Evolutionary conservation across 1,139 yeast genomes (phyloP).

Genomic region (Yamadazyma jaroonii): DNA sequence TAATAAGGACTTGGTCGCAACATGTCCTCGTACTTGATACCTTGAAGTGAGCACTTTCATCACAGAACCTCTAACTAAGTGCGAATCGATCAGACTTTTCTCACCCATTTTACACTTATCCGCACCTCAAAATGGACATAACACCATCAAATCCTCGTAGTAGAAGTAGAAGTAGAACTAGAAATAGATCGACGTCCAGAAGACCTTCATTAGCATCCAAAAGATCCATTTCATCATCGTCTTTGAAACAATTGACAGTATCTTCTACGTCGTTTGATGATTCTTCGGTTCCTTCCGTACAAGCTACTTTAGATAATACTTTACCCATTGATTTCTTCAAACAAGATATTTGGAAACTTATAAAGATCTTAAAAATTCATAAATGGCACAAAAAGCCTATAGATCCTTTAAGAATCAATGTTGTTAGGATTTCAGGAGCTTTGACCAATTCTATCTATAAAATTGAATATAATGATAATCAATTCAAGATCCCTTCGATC

Average conservation of each 20-base stretch:
- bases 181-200: conserved; percentile 35
- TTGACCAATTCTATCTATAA: conserved; percentile 87
- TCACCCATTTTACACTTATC: too few relatives aligned
- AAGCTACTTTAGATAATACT: conserved; percentile 58
- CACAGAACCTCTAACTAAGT: too few relatives aligned
- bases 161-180: conserved; percentile 24
- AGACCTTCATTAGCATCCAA: conserved; percentile 32
- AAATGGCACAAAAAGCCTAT: conserved; percentile 66
- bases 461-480: conserved; percentile 42
- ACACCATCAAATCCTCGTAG: conserved; percentile 16
- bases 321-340: conserved; percentile 83
- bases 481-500: conserved; percentile 40
- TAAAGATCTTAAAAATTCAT: conserved; percentile 63
- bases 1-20: too few relatives aligned
- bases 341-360: conserved; percentile 69
- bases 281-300: conserved; percentile 35
- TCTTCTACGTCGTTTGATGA: conserved; percentile 28
- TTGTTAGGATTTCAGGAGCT: conserved; percentile 79
- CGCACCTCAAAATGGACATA: conserved; percentile 25
- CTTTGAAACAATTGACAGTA: conserved; percentile 22
- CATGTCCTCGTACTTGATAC: too few relatives aligned
- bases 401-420: conserved; percentile 44
- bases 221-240: conserved; percentile 31
- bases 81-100: too few relatives aligned
- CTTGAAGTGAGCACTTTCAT: too few relatives aligned